Conservation (phyloP, 1,139 yeast genomes). For the Protomyces lactucae-debilis region DNA sequence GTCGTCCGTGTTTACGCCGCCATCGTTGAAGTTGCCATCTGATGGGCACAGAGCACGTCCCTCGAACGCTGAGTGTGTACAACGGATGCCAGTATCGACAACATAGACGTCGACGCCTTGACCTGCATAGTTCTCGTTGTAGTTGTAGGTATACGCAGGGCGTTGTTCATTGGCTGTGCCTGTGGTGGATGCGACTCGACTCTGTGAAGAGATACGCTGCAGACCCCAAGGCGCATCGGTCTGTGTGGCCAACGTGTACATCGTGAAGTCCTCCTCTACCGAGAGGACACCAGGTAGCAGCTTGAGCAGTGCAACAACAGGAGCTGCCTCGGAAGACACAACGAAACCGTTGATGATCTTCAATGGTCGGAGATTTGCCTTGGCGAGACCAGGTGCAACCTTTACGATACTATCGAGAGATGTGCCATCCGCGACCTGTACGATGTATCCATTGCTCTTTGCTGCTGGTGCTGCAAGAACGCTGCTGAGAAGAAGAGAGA, state of each 20-base stretch:
- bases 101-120: slow-evolving; percentile 81
- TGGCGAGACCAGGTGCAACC: background rate
- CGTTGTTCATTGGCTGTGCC: slow-evolving; percentile 46
- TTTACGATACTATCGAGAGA: background rate
- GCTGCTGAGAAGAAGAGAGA: background rate
- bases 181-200: background rate
- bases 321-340: background rate
- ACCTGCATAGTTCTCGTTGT: slow-evolving; percentile 71
- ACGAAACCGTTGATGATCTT: background rate
- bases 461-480: background rate
- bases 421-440: background rate
- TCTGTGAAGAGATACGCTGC: slow-evolving; percentile 76
- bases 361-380: background rate
- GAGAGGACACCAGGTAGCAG: slow-evolving; percentile 48
- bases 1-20: slow-evolving; percentile 78
- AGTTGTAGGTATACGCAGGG: slow-evolving; percentile 74
- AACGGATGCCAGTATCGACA: slow-evolving; percentile 86
- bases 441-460: background rate
- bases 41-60: slow-evolving; percentile 88
- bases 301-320: background rate
- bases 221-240: slow-evolving; percentile 94
- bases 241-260: slow-evolving; percentile 44
- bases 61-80: slow-evolving; percentile 72
- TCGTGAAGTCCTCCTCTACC: slow-evolving; percentile 54
- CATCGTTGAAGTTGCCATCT: slow-evolving; percentile 79